Evolutionary conservation across 768 basidiomycete species (phyloP).

Genomic region (Collybia nuda): DNA sequence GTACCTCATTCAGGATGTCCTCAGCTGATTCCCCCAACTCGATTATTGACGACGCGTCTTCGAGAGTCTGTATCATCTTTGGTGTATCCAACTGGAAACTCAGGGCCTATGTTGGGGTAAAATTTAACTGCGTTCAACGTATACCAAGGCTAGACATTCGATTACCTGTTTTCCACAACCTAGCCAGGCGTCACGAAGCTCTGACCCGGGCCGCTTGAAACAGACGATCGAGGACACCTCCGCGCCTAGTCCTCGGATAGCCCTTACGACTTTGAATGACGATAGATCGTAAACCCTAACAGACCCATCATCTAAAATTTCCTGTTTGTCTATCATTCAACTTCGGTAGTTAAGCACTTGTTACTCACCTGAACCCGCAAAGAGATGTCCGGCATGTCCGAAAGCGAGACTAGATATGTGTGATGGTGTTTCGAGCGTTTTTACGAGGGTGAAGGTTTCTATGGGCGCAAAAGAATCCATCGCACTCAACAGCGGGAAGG

Average conservation of each 20-base stretch:
- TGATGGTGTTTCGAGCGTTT: constrained; percentile 39
- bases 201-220: constrained; percentile 35
- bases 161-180: constrained; percentile 62
- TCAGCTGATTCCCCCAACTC: constrained; percentile 49
- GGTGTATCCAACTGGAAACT: constrained; percentile 43
- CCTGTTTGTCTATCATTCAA: not conserved
- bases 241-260: constrained; percentile 51
- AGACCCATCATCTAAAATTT: constrained; percentile 59
- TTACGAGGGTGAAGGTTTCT: constrained; percentile 18
- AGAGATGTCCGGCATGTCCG: constrained; percentile 46
- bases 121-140: not conserved
- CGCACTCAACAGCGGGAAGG: not conserved
- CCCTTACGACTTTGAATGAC: constrained; percentile 60
- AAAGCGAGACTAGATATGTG: constrained; percentile 56
- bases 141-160: not conserved
- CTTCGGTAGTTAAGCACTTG: not conserved
- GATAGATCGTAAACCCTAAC: constrained; percentile 65
- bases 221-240: constrained; percentile 68
- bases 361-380: constrained; percentile 60
- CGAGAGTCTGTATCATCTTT: constrained; percentile 52
- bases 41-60: constrained; percentile 48
- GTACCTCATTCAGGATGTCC: constrained; percentile 71
- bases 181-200: constrained; percentile 58
- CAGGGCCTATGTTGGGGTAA: constrained; percentile 29
- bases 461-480: constrained; percentile 11